Conservation (phyloP, 225 moss, liverwort and hornwort genomes). For the Physcomitrellopsis africana region DNA sequence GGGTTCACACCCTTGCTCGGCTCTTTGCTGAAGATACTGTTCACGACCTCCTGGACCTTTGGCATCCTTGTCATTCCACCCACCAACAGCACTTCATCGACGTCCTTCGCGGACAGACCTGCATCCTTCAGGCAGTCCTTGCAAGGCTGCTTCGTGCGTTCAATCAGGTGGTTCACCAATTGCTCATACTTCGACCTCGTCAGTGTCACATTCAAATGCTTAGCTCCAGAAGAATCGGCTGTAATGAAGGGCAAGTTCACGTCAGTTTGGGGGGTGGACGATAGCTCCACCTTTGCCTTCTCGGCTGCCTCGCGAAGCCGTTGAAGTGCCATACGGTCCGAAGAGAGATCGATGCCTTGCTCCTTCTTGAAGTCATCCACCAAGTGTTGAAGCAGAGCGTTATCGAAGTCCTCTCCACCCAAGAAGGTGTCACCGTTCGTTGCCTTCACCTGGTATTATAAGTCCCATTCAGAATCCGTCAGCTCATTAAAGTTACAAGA, state of each 20-base stretch:
- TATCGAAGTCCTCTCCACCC: constrained; percentile 92
- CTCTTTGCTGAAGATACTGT: constrained; percentile 78
- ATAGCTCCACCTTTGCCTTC: constrained; percentile 89
- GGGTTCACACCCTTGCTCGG: constrained; percentile 94
- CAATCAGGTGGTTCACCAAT: constrained; percentile 71
- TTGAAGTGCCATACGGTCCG: constrained; percentile 86
- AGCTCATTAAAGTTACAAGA: not conserved
- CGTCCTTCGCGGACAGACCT: constrained; percentile 77
- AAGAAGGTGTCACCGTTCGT: constrained; percentile 94
- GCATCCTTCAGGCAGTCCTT: constrained; percentile 95
- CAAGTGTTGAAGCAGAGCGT: constrained; percentile 66
- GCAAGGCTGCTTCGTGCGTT: constrained; percentile 91
- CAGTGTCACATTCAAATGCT: constrained; percentile 82
- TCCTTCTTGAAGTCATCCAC: constrained; percentile 84
- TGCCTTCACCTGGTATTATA: constrained; percentile 71
- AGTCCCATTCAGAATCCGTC: not conserved
- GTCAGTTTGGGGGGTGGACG: constrained; percentile 89
- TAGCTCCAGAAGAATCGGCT: constrained; percentile 80
- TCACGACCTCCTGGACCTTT: constrained; percentile 88
- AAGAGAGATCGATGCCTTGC: constrained; percentile 83
- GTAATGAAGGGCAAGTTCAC: constrained; percentile 92
- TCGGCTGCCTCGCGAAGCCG: constrained; percentile 87
- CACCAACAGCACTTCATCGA: constrained; percentile 84
- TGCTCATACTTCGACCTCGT: constrained; percentile 84
- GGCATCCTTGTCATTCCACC: constrained; percentile 97